Evolutionary conservation across 208 protist species (phyloP).

Genomic region (Leishmania turanica): DNA sequence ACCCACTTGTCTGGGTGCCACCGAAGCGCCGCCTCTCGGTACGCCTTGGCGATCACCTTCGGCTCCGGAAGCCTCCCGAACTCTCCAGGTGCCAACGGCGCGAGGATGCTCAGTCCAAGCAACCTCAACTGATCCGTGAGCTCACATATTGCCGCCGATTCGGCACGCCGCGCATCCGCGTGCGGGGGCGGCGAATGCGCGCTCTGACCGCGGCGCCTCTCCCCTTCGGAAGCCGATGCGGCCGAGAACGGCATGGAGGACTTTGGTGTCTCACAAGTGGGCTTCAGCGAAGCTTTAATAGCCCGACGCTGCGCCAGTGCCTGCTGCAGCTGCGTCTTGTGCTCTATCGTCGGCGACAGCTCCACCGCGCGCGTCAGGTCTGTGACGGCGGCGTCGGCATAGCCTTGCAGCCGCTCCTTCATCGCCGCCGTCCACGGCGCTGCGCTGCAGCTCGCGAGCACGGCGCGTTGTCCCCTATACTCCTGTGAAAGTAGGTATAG

Average conservation of each 20-base stretch:
- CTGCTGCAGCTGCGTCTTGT: constrained; percentile 32
- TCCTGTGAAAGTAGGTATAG: constrained; percentile 46
- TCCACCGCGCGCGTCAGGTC: constrained; percentile 55
- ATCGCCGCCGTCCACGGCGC: constrained; percentile 23
- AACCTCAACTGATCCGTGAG: constrained; percentile 32
- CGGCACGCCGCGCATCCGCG: background rate
- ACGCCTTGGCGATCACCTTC: constrained; percentile 76
- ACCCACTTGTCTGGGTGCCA: constrained; percentile 93
- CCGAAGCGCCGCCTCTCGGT: constrained; percentile 75
- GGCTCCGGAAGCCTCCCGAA: constrained; percentile 30
- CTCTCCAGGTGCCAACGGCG: background rate
- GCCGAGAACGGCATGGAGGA: background rate
- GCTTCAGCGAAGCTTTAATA: constrained; percentile 11
- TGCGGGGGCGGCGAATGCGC: constrained; percentile 2
- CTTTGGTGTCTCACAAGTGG: background rate
- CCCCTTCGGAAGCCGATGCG: background rate
- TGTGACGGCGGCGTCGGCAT: constrained; percentile 57
- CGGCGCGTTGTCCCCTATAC: constrained; percentile 18
- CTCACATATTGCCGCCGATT: background rate
- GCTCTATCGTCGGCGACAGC: constrained; percentile 42
- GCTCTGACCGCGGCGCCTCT: background rate
- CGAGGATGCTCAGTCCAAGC: constrained; percentile 26
- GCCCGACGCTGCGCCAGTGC: constrained; percentile 28
- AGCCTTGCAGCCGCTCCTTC: constrained; percentile 28
- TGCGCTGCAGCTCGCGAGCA: constrained; percentile 21